phyloP scores from a whole-genome alignment of 768 basidiomycete genomes.

The Mycena kentingensis region DNA sequence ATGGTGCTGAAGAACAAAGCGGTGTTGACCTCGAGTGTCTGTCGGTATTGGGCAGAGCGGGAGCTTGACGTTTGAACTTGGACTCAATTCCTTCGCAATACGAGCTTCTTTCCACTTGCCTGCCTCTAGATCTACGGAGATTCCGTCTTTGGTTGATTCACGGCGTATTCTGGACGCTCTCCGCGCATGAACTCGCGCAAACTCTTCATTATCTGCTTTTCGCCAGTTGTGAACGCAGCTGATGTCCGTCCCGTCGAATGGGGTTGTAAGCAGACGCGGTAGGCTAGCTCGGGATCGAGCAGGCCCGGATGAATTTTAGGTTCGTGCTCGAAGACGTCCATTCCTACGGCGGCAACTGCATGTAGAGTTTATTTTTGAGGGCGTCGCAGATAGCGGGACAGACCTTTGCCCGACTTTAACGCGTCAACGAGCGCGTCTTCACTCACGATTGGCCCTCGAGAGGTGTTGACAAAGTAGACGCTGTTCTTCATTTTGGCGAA shows the following conservation, averaged over 20 bases:
- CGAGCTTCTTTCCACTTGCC: neutral
- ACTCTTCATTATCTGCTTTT: conserved; percentile 1
- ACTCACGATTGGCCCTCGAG: conserved; percentile 50
- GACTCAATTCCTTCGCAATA: neutral
- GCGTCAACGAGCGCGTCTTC: conserved; percentile 45
- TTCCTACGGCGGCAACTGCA: conserved; percentile 19
- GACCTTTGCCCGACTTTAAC: conserved; percentile 33
- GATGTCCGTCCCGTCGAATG: conserved; percentile 6
- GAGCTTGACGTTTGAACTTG: too few relatives aligned
- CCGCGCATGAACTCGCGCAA: neutral
- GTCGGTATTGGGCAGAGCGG: too few relatives aligned
- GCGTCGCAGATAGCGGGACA: neutral
- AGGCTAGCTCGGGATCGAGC: conserved; percentile 14
- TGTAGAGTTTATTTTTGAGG: neutral
- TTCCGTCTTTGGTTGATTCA: neutral
- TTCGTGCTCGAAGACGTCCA: conserved; percentile 25
- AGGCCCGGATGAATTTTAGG: conserved; percentile 23
- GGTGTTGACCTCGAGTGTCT: too few relatives aligned
- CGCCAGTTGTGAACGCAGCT: neutral
- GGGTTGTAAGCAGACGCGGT: conserved; percentile 18
- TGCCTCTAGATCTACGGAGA: neutral
- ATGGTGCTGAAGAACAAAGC: too few relatives aligned
- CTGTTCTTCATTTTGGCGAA: conserved; percentile 40
- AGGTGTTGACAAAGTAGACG: conserved; percentile 52
- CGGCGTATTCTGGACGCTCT: neutral